Evolutionary conservation across 2,329 filamentous ascomycete species (phyloP).

Genomic region (Fusarium sp.): DNA sequence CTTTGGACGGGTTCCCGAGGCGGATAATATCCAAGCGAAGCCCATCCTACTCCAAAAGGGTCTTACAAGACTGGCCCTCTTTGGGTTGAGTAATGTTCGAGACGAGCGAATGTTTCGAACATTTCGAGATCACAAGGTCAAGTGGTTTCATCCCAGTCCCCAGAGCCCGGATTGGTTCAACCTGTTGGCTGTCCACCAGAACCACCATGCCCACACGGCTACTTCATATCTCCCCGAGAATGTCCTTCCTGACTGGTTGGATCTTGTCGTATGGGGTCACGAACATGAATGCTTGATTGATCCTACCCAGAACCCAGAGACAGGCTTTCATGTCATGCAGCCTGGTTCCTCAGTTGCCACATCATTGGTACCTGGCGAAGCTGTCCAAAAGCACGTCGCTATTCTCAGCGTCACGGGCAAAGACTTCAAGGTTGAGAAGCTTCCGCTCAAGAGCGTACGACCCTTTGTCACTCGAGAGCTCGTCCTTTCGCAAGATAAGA

Average conservation of each 20-base stretch:
- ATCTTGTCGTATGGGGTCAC: conserved; percentile 95
- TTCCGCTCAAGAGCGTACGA: conserved; percentile 87
- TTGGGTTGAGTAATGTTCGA: conserved; percentile 94
- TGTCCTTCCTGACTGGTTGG: conserved; percentile 90
- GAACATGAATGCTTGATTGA: conserved; percentile 97
- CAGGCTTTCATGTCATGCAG: conserved; percentile 95
- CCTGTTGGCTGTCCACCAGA: conserved; percentile 93
- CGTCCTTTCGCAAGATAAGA: conserved; percentile 78
- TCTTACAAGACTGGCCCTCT: conserved; percentile 89
- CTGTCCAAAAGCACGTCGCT: conserved; percentile 89
- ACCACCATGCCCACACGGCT: conserved; percentile 90
- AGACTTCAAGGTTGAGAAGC: conserved; percentile 82
- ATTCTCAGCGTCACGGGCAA: conserved; percentile 87
- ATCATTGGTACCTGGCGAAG: conserved; percentile 89
- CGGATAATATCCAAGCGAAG: conserved; percentile 95
- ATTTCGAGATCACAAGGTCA: conserved; percentile 92
- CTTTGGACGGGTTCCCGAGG: conserved; percentile 90
- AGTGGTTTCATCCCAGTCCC: conserved; percentile 86
- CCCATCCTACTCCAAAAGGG: conserved; percentile 95
- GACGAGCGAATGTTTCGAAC: conserved; percentile 96
- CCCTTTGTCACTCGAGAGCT: conserved; percentile 92
- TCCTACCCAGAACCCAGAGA: conserved; percentile 84
- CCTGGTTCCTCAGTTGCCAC: conserved; percentile 97
- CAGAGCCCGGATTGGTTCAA: conserved; percentile 96
- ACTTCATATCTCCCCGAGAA: conserved; percentile 96